phyloP scores from a whole-genome alignment of 73 alveolate genomes.

The Paramecium caudatum region DNA sequence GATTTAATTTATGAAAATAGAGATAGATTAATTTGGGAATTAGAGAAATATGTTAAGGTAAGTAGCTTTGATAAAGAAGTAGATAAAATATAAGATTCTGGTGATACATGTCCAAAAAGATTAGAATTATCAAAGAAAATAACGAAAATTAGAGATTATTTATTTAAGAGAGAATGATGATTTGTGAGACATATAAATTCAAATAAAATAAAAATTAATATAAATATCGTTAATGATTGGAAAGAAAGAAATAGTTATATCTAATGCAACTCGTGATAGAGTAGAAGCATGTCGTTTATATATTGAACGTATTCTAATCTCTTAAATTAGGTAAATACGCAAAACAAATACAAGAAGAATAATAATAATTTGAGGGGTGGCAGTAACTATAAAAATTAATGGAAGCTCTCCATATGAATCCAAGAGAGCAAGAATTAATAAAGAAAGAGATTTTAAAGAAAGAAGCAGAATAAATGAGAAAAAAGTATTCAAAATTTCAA shows the following conservation, averaged over 20 bases:
- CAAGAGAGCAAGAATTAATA: conserved; percentile 76
- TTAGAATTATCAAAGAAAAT: no score
- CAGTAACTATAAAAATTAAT: conserved; percentile 69
- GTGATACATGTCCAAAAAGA: no score
- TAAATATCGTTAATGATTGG: conserved; percentile 51
- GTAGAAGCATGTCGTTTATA: conserved; percentile 72
- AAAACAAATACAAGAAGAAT: conserved; percentile 61
- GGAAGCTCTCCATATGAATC: conserved; percentile 76
- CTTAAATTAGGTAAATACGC: conserved; percentile 48
- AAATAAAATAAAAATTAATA: conserved; percentile 45
- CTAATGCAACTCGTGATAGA: conserved; percentile 62
- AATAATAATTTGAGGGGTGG: conserved; percentile 73
- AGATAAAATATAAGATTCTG: no score
- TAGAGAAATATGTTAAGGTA: neutral
- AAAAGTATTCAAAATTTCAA: conserved; percentile 69
- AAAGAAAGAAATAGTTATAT: conserved; percentile 26
- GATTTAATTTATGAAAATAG: neutral
- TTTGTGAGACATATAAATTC: no score
- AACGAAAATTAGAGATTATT: no score
- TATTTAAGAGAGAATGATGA: no score
- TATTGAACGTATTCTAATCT: conserved; percentile 39
- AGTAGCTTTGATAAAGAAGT: conserved; percentile 28
- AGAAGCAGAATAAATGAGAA: conserved; percentile 82
- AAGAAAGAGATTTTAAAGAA: conserved; percentile 78
- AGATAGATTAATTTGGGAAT: conserved; percentile 10